Evolutionary conservation across 2,329 filamentous ascomycete genomes (phyloP), one percentile per base, ranked within the genome.

Genomic region (Lasiodiplodia theobromae): DNA sequence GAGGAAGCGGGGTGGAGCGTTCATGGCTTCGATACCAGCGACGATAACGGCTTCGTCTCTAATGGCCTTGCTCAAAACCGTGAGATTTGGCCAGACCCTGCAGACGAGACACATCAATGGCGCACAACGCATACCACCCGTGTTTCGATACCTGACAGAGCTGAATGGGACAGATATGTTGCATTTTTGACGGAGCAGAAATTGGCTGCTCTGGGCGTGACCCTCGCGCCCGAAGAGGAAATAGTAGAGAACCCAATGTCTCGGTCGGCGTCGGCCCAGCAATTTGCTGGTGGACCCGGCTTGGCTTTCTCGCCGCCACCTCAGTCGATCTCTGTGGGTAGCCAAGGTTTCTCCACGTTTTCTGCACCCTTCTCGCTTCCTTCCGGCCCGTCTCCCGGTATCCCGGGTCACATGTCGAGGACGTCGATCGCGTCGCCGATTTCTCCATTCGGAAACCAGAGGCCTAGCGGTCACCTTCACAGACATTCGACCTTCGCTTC

Each of bases 151-250:
- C 91, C 92, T 2, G 91, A 93, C 74, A 81, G 91, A 71, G 89
- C 90, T 51, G 86, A 88, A 74, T 92, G 91, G 90, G 91, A 93
- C 75, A 85, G 89, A 31, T 97, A 98, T 78, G 91, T 94, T 69
- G 87, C 91, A 67, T 90, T 91, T 72, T 83, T 98, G 44, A 89
- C 92, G 73, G 96, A 99, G 82, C 93, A 95, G 70, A 99, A 97
- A 81, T 85, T 99, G 65, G 90, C 94, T 70, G 94, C 95, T 63
- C 86, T 99, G 67, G 96, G 96, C 71, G 96, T 98, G 14, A 94
- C 89, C 21, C 86, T 92, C 70, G 92, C 89, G 44, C 89, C 91
- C 60, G 91, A 93, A 6, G 91, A 93, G 7, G 92, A 96, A 64
- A 88, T 89, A 12, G 81, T 82, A 34, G 82, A 86, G 4, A 82